Conservation (phyloP, 768 basidiomycete genomes). For the Macrolepiota fuliginosa region DNA sequence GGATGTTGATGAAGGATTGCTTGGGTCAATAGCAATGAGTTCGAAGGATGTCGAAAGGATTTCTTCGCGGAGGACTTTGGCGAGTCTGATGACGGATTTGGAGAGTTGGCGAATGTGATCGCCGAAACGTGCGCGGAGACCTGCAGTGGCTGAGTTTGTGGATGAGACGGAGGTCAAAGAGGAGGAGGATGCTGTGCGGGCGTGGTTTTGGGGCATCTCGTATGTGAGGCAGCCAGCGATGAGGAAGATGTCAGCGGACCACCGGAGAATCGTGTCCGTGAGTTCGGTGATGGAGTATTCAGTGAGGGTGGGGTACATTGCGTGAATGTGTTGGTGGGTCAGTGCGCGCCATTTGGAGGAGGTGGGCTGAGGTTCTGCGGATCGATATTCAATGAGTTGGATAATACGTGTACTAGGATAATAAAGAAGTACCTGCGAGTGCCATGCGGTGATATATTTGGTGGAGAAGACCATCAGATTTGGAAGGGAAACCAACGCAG, state of each 20-base stretch:
- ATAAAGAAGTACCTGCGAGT: slow-evolving; percentile 37
- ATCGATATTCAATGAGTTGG: neutral
- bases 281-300: slow-evolving; percentile 72
- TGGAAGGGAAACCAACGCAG: slow-evolving; percentile 71
- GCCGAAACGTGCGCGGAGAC: slow-evolving; percentile 20
- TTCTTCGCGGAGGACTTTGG: slow-evolving; percentile 65
- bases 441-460: slow-evolving; percentile 62
- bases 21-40: slow-evolving; percentile 58
- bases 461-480: slow-evolving; percentile 62
- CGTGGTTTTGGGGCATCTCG: slow-evolving; percentile 28
- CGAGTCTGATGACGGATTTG: slow-evolving; percentile 58
- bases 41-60: slow-evolving; percentile 80
- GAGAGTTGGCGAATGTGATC: slow-evolving; percentile 64
- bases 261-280: slow-evolving; percentile 70
- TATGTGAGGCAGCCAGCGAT: slow-evolving; percentile 56
- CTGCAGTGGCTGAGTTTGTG: slow-evolving; percentile 24
- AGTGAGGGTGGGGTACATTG: slow-evolving; percentile 61
- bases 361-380: slow-evolving; percentile 69
- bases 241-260: slow-evolving; percentile 65
- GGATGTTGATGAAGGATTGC: slow-evolving; percentile 20
- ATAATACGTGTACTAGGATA: neutral
- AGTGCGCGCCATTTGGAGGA: slow-evolving; percentile 77
- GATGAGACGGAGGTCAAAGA: slow-evolving; percentile 22
- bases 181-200: slow-evolving; percentile 19
- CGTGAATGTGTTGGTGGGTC: slow-evolving; percentile 66